Evolutionary conservation across 106 monocot genomes (phyloP), one percentile per base, ranked within the genome.

Genomic region (Dendrobium officinale): DNA sequence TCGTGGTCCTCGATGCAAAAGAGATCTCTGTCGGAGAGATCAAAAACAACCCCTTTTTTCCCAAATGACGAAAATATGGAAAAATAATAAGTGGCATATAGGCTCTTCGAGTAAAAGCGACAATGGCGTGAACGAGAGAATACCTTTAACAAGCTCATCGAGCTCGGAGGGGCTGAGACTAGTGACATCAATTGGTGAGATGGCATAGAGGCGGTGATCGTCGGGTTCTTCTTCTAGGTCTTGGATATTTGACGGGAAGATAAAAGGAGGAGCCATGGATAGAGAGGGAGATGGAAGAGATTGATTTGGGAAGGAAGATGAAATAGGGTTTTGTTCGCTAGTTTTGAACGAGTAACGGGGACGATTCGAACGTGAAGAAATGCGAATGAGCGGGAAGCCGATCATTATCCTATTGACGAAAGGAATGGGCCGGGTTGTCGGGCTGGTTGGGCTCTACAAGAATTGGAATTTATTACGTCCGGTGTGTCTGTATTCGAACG

Each of bases 1-100:
- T 89, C 89, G 84, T 92, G 95, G 43, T 98, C 95, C 82, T 92
- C 91, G 27, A 98, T 85, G 86, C 98, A 98, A 84, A 88, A 85
- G 80, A 98, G 74, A 80, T 98, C 98, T 78, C 72, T 81, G 81
- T 95, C 98, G 54, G 98, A 95, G 40, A 98, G 91, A 70, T 98
- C 98, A 81, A 98, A 98, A 17, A 85, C 84, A 26, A 91, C 79
- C 0, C 93, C 96, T 96, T 77, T 49, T 19, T 11, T 10, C 47
- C 18, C 59, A 55, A 17, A 43, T 37, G 80, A 58, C 19, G 17
- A 40, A 47, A 0, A 68, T 43, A 55, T 24, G 59, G 9, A 22
- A 42, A n/a, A 42, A 41, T 18, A 20, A 22, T 58, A 77, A 67
- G 54, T 16, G 27, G 55, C 27, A 2, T 44, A 10, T 80, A 1